phyloP scores from a whole-genome alignment of 1,284 basidiomycete species.

The Melampsora larici-populina region DNA sequence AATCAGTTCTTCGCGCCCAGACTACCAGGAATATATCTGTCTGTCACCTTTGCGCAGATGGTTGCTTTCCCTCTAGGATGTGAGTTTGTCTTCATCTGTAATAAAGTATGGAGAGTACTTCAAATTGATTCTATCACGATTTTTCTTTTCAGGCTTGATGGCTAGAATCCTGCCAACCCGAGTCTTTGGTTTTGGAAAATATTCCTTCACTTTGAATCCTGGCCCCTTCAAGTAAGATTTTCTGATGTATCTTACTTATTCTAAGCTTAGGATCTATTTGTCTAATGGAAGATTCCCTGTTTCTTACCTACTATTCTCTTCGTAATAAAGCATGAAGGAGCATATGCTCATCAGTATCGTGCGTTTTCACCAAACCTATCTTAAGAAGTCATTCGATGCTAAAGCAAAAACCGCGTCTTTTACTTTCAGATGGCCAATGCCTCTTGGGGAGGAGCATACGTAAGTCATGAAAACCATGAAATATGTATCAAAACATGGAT shows the following conservation, averaged over 20 bases:
- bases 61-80: conserved; percentile 40
- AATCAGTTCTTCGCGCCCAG: conserved; percentile 39
- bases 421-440: conserved; percentile 38
- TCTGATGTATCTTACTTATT: too few relatives aligned
- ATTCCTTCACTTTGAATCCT: conserved; percentile 32
- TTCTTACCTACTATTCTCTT: background rate
- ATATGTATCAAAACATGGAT: too few relatives aligned
- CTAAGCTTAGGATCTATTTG: background rate
- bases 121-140: too few relatives aligned
- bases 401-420: background rate
- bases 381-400: background rate
- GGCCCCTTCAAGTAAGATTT: conserved; percentile 39
- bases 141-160: conserved; percentile 18
- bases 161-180: conserved; percentile 15
- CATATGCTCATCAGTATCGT: conserved; percentile 42
- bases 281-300: background rate
- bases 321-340: conserved; percentile 29
- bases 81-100: background rate
- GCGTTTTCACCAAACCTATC: background rate
- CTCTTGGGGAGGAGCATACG: conserved; percentile 40
- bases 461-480: background rate
- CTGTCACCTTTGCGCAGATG: conserved; percentile 40
- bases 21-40: conserved; percentile 31
- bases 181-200: background rate
- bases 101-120: background rate